Base-by-base conservation (phyloP, 305 asterid genomes). In the Euphrasia arctica region DNA sequence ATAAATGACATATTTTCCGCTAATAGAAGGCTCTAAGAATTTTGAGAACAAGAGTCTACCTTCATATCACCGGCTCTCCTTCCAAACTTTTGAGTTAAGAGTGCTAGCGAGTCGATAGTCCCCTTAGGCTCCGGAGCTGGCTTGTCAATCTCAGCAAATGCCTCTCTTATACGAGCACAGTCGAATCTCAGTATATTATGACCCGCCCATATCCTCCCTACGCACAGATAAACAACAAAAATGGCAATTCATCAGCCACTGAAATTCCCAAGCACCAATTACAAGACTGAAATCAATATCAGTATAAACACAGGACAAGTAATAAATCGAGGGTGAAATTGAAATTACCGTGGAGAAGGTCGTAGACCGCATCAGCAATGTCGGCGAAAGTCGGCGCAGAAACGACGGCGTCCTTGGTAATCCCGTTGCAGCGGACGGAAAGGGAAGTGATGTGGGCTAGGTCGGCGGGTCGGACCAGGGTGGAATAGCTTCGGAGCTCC, bases 121-220 rank as follows among this genome's bases (percentile, higher is more conserved):
- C 97, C 98, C 74, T 71, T 92, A 48, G 98, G 98, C 84, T 85
- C 96, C 31, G 97, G 98, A 58, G 95, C 75, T 31, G 95, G 87
- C 80, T 83, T 76, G 73, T 81, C 72, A 64, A 92, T 85, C 78
- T 78, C 91, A 60, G 91, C 79, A 80, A 82, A 92, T 4, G 97
- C 98, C 76, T 92, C 96, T 62, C 87, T 78, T 64, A 92, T 74
- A 18, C 93, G 77, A 65, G 77, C 77, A 76, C 97, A 89, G 79
- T 92, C 97, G 62, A 92, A 92, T 72, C 84, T 80, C 73, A 92
- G 31, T 75, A 92, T 92, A 65, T 92, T 92, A 75, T 92, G 97
- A 43, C 98, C 98, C 0, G 97, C 97, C 97, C 98, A 92, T 83
- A 92, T 87, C 74, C 96, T 84, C 72, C 96, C 97, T 92, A 73